Percentiles rank a stretch among this genome's conserved stretches.
Conservation (phyloP, 495 filamentous ascomycete species). For the Penicillium coffeae region DNA sequence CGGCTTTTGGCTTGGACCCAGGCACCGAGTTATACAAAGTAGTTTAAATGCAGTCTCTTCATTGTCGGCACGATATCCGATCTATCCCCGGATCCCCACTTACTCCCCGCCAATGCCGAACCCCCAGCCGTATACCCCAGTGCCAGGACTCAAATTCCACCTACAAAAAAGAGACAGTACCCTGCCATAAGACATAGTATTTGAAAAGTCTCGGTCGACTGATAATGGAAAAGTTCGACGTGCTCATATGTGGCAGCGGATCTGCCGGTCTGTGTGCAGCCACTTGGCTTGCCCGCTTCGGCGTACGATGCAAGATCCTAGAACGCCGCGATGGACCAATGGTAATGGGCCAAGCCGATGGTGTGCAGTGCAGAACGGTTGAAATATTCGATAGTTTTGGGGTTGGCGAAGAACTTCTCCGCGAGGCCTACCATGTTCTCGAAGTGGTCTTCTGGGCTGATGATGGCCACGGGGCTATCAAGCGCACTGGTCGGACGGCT, state of each 20-base stretch:
- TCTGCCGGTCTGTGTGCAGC: constrained; percentile 68
- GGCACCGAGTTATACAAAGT: too few relatives aligned
- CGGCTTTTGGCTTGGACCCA: background rate
- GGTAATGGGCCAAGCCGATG: constrained; percentile 72
- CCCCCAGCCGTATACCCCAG: background rate
- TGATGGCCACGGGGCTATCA: constrained; percentile 40
- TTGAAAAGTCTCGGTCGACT: background rate
- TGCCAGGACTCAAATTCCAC: background rate
- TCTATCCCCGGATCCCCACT: background rate
- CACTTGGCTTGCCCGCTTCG: constrained; percentile 60
- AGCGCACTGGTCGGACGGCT: constrained; percentile 49
- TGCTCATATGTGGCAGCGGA: constrained; percentile 64
- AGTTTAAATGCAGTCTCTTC: too few relatives aligned
- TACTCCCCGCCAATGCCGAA: background rate
- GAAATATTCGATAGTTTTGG: constrained; percentile 81
- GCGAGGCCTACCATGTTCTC: constrained; percentile 65
- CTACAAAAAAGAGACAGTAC: background rate
- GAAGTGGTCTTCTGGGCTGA: constrained; percentile 64
- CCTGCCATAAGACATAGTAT: background rate
- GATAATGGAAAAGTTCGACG: constrained; percentile 36
- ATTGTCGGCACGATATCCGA: background rate
- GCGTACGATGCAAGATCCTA: constrained; percentile 58
- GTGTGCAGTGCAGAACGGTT: constrained; percentile 73
- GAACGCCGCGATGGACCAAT: constrained; percentile 60
- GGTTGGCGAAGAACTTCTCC: constrained; percentile 64